Evolutionary conservation across 306 rosid species (phyloP).

Genomic region (Betula pendula): DNA sequence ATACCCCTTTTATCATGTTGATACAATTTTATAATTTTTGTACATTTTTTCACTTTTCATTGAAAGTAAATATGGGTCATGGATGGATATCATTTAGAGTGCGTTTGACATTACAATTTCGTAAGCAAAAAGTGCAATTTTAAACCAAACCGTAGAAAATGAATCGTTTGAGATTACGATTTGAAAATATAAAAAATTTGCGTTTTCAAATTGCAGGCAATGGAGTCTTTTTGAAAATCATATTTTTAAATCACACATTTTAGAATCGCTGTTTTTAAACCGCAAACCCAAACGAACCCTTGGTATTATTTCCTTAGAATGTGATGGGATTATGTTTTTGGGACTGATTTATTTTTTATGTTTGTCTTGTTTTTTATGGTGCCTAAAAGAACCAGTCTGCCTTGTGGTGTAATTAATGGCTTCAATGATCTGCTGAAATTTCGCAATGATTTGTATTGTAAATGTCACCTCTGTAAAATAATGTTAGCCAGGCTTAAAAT

Average conservation of each 20-base stretch:
- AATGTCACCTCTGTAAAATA: not conserved
- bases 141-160: too few relatives aligned
- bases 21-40: too few relatives aligned
- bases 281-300: too few relatives aligned
- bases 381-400: not conserved
- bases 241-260: too few relatives aligned
- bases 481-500: constrained; percentile 12
- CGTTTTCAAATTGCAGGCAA: too few relatives aligned
- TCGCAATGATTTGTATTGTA: not conserved
- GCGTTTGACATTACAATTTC: too few relatives aligned
- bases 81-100: not conserved
- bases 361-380: not conserved
- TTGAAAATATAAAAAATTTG: too few relatives aligned
- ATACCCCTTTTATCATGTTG: not conserved
- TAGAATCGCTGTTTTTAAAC: too few relatives aligned
- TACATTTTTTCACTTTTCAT: not conserved
- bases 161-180: too few relatives aligned
- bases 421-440: not conserved
- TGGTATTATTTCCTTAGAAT: not conserved
- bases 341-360: not conserved
- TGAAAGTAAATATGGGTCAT: not conserved
- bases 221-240: too few relatives aligned
- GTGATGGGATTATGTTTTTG: not conserved
- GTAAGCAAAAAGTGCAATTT: too few relatives aligned
- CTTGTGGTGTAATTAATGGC: not conserved